Evolutionary conservation across 805 yeast genomes (phyloP), one percentile per base, ranked within the genome.

Genomic region (Teunomyces gatunensis): DNA sequence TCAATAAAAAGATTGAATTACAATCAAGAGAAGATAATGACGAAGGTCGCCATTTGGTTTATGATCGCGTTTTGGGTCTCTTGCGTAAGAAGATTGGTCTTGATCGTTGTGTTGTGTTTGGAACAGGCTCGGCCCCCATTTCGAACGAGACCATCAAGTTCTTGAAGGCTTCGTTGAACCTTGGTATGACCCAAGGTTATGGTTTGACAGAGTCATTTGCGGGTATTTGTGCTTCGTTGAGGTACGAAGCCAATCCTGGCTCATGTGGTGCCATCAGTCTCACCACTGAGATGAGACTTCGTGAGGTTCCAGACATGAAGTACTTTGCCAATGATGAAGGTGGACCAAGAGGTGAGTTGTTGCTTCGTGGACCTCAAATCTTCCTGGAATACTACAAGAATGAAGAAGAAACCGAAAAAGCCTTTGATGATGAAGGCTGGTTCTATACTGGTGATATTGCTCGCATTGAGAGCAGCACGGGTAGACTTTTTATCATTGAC

Each of bases 141-240:
- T 72, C 87, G 28, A 74, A 77, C 13, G 83, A 78, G 36, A 83
- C 89, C 1, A 71, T 84, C 36, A 67, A 69, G 48, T 85, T 84
- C 60, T 64, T 87, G 56, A 78, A 81, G 57, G 82, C 83, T n/a
- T 73, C 83, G 1, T 73, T 87, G 45, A 80, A 78, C 51, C 63
- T 79, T 47, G 80, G 78, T 69, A 76, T 79, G 50, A 51, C 66
- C 10, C 90, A 85, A 65, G 94, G 92, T n/a, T 86, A 85, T 63
- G 92, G 91, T 3, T 72, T 83, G 34, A 81, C 87, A 5, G 89
- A 84, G 61, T 72, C 84, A 12, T 77, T 82, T 56, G 87, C 85
- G 1, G 85, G 84, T 3, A 58, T 77, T 45, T 63, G 72, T 18
- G 53, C 71, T 63, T 60, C 70, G 49, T 62, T 60, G 40, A 65